phyloP scores from a whole-genome alignment of 1,139 yeast genomes.

The Kodamaea suecica region DNA sequence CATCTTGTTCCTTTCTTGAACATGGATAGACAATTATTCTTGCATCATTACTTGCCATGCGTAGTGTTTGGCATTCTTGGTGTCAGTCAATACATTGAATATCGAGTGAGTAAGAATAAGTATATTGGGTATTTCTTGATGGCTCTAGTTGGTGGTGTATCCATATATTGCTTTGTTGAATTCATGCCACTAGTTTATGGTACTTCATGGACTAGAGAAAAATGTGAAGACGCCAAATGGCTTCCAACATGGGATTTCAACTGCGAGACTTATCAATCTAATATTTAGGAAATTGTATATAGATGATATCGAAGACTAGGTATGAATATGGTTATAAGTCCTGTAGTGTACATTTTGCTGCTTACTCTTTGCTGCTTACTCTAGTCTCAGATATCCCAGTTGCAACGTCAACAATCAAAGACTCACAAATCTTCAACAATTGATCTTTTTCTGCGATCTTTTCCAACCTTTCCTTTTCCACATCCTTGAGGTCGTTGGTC shows the following conservation, averaged over 20 bases:
- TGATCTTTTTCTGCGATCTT: constrained; percentile 67
- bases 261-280: constrained; percentile 18
- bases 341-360: constrained; percentile 1
- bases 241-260: constrained; percentile 37
- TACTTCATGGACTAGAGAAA: constrained; percentile 24
- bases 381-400: constrained; percentile 47
- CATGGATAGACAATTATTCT: constrained; percentile 32
- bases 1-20: constrained; percentile 36
- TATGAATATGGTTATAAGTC: not conserved
- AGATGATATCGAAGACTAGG: constrained; percentile 4
- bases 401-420: constrained; percentile 61
- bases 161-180: constrained; percentile 19
- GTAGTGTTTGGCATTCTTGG: constrained; percentile 35
- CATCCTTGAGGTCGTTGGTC: constrained; percentile 57
- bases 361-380: constrained; percentile 4
- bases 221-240: constrained; percentile 31
- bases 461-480: constrained; percentile 56
- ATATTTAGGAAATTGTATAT: constrained; percentile 3
- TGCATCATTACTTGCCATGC: constrained; percentile 41
- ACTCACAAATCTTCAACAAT: constrained; percentile 63
- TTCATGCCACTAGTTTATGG: constrained; percentile 38
- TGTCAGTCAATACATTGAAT: constrained; percentile 31
- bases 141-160: constrained; percentile 12
- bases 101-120: constrained; percentile 22
- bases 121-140: constrained; percentile 19